These are phyloP conservation scores for Hypoxylon lenormandii DNA, from an alignment of 495 filamentous ascomycete species.

Conservation along the genomic window DNA sequence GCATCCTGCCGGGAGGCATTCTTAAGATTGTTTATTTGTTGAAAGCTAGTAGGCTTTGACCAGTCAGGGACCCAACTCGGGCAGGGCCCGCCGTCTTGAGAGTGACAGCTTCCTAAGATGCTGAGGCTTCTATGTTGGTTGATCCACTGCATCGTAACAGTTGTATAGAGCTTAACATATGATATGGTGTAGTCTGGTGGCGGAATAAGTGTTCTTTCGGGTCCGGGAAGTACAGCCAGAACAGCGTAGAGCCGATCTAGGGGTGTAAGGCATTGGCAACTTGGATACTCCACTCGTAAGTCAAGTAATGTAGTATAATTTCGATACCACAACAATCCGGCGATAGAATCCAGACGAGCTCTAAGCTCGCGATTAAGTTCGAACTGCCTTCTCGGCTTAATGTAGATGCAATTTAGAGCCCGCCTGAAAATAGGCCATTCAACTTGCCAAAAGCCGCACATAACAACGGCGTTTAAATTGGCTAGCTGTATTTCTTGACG, in stretches of 20 bases:
- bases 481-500: constrained; percentile 35
- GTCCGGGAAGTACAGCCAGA: constrained; percentile 3
- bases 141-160: not conserved
- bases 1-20: not conserved
- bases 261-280: constrained; percentile 14
- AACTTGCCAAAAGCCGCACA: constrained; percentile 18
- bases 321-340: not conserved
- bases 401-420: constrained; percentile 5
- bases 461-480: constrained; percentile 18
- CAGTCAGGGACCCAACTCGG: constrained; percentile 35
- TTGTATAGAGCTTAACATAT: constrained; percentile 12
- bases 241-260: constrained; percentile 27
- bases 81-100: not conserved
- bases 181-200: constrained; percentile 20
- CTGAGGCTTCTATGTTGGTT: not conserved
- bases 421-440: constrained; percentile 22
- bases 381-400: not conserved
- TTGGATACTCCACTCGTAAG: not conserved
- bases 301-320: not conserved
- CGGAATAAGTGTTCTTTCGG: constrained; percentile 2
- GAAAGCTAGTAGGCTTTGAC: not conserved
- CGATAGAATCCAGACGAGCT: not conserved
- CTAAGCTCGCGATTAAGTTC: not conserved
- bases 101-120: constrained; percentile 1
- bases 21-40: not conserved